Evolutionary conservation across 495 filamentous ascomycete genomes (phyloP), one percentile per base, ranked within the genome.

Genomic region (Daldinia grandis): DNA sequence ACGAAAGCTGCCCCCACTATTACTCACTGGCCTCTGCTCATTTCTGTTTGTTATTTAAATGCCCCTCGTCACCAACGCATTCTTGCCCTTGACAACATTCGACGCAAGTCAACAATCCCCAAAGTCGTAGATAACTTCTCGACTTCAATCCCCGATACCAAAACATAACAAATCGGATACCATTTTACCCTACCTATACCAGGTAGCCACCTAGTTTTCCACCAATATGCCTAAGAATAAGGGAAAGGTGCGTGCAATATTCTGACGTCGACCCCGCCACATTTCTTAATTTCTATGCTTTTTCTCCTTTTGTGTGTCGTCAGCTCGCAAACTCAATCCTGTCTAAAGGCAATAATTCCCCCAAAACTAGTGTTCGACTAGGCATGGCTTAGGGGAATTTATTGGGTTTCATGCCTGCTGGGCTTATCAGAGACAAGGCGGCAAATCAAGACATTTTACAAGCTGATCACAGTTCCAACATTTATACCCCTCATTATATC

Each of bases 151-250:
- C 42, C 19, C 58, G 27, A 61, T 17, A 49, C 12, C 12, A 7
- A 9, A 58, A 21, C 31, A 56, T 58, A 53, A 8, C 51, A 21
- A 28, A 64, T 58, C 30, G 31, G 12, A 57, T 55, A 27, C 24
- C 27, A 21, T 44, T 33, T 30, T 21, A 31, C n/a, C 12, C 28
- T 14, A 38, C 7, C 10, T 21, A 33, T 38, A 56, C 28, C 40
- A 49, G 38, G 37, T 25, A 14, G 21, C 3, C 21, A 25, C 28
- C 17, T 60, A 72, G 25, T 55, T 27, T 35, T 42, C 59, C 30
- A 66, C 31, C 86, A 88, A 81, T 69, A 97, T 97, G 93, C 93
- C 93, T 78, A 97, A 97, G 93, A 97, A 97, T 78, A 97, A 97
- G 90, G 93, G 93, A 91, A 97, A 97, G 82, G 93, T 96, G 89